Evolutionary conservation across 352 stramenopile genomes (phyloP), one percentile per base, ranked within the genome.

Genomic region (Globisporangium acanthophoron): DNA sequence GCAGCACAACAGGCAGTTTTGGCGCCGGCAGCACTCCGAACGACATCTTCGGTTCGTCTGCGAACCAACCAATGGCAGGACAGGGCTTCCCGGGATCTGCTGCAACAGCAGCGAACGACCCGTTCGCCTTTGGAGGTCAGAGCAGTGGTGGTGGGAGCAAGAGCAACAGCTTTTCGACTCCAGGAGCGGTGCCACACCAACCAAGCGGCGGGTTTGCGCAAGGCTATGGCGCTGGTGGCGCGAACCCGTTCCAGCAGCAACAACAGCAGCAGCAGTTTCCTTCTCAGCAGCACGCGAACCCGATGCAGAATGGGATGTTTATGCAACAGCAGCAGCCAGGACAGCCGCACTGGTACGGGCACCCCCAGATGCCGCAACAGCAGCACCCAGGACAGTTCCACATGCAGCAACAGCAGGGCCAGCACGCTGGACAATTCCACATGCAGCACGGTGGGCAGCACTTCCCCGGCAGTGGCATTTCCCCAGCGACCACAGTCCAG

Each of bases 291-390:
- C 44, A 57, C 21, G 21, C 20, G 7, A 63, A 50, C 18, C 46
- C 50, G 45, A 61, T 61, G 59, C 56, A 56, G 16, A 49, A 40
- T 27, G 29, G 39, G 5, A 65, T 62, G 62, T 35, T 49, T 24
- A 52, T 47, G 41, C 58, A 64, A 24, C 39, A 51, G 40, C 60
- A 59, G n/a, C 61, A 58, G 31, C 64, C 65, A 43, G 63, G 72
- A 46, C 76, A 78, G 41, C 73, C 82, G 40, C 77, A 85, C 56
- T 79, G 71, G 70, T 70, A 70, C 37, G 67, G 70, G 12, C 69
- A 72, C 44, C 54, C 61, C 15, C 40, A 46, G 40, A 46, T 46
- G 7, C 63, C 67, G 49, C 66, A 64, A 21, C 73, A 73, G 18
- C 61, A 66, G 20, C 58, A 55, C 20, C 41, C 53, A 48, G 64